A percentile compares a stretch with the other conserved stretches of the same genome.
phyloP scores from a whole-genome alignment of 2,329 filamentous ascomycete genomes.

The Aspergillus brunneoviolaceus region DNA sequence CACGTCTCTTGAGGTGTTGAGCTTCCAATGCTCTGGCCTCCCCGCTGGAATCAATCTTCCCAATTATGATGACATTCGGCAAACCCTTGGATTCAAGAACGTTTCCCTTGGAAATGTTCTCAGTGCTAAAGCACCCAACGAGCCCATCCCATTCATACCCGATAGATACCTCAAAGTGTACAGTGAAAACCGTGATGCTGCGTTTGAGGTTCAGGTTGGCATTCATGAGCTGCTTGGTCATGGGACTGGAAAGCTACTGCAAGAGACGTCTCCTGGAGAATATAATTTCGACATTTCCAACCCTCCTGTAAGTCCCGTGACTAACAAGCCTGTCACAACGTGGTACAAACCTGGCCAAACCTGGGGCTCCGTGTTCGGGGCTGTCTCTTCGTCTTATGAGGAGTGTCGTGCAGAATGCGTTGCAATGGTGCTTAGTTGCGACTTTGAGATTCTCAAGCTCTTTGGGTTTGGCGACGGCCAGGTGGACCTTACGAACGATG shows the following conservation, averaged over 20 bases:
- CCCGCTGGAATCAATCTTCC: constrained; percentile 60
- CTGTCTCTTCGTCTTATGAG: constrained; percentile 84
- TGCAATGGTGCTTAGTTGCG: constrained; percentile 85
- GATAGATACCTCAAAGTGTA: constrained; percentile 75
- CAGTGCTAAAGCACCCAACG: constrained; percentile 85
- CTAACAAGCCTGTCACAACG: constrained; percentile 71
- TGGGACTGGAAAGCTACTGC: constrained; percentile 88
- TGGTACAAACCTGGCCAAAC: constrained; percentile 97
- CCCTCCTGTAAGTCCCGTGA: constrained; percentile 78
- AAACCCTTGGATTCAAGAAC: constrained; percentile 66
- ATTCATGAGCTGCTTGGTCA: constrained; percentile 88
- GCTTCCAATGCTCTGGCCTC: constrained; percentile 67
- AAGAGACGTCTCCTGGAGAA: constrained; percentile 76
- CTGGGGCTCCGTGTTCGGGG: constrained; percentile 89
- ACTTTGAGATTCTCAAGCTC: constrained; percentile 83
- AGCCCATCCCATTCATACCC: constrained; percentile 87
- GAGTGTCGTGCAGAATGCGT: constrained; percentile 94
- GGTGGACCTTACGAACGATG: constrained; percentile 69
- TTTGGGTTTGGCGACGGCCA: constrained; percentile 85
- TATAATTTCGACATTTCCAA: constrained; percentile 87
- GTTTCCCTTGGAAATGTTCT: constrained; percentile 88
- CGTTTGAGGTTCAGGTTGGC: constrained; percentile 94
- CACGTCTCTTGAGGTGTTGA: constrained; percentile 87
- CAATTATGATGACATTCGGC: constrained; percentile 61
- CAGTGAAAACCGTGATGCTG: constrained; percentile 76